Conservation (phyloP, 2,329 filamentous ascomycete genomes). For the Hypocreales sp. region DNA sequence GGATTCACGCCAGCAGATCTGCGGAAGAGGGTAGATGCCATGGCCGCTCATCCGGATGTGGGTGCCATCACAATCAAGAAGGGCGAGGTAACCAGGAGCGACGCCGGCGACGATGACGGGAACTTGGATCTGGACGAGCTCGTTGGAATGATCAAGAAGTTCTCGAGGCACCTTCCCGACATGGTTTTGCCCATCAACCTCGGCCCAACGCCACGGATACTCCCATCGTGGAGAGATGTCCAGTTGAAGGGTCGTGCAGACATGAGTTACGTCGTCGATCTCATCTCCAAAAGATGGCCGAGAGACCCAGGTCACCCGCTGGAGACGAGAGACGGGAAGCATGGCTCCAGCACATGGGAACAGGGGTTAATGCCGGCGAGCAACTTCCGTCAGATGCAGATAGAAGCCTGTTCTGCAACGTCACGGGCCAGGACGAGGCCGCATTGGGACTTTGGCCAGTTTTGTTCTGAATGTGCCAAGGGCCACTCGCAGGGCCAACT, state of each 20-base stretch:
- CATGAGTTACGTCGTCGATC: conserved; percentile 12
- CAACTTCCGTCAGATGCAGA: conserved; percentile 25
- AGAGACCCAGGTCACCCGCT: conserved; percentile 2
- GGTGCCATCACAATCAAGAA: conserved; percentile 42
- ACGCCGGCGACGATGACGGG: conserved; percentile 15
- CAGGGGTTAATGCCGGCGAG: conserved; percentile 4
- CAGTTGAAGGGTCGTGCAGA: conserved; percentile 6
- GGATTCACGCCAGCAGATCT: conserved; percentile 52
- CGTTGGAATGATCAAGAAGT: conserved; percentile 53
- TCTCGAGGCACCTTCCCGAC: conserved; percentile 58
- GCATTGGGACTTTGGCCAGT: conserved; percentile 46
- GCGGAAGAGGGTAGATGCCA: conserved; percentile 35
- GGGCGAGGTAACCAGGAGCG: conserved; percentile 37
- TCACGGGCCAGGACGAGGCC: conserved; percentile 43
- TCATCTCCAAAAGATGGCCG: conserved; percentile 12
- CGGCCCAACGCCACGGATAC: conserved; percentile 24
- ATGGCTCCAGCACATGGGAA: not conserved
- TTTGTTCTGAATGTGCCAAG: conserved; percentile 48
- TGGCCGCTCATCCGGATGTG: conserved; percentile 25
- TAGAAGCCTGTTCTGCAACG: conserved; percentile 42
- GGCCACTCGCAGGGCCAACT: conserved; percentile 55
- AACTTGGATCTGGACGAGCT: conserved; percentile 25
- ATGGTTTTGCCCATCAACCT: conserved; percentile 80
- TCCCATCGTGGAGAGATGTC: conserved; percentile 44
- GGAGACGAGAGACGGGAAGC: not conserved